phyloP scores from a whole-genome alignment of 192 early-diverging fungal genomes.

The Backusella sp. region DNA sequence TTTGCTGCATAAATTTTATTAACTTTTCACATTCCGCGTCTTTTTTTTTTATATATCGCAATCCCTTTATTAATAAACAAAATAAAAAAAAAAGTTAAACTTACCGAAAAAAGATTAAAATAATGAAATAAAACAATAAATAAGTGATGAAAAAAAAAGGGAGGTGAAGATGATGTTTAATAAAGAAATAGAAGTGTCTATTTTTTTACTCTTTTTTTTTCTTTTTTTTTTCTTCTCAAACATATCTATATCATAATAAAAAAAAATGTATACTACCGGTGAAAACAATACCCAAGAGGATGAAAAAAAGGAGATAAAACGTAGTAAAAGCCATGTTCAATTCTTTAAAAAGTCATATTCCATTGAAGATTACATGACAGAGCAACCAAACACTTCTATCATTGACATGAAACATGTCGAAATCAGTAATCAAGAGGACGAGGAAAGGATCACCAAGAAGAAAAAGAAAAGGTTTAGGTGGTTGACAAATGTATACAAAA shows the following conservation, averaged over 20 bases:
- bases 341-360: neutral
- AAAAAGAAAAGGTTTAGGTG: neutral
- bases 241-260: neutral
- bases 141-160: neutral
- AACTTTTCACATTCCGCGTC: neutral
- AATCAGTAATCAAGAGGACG: neutral
- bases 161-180: neutral
- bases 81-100: neutral
- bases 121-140: neutral
- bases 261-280: neutral
- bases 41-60: neutral
- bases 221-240: neutral
- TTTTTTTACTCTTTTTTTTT: neutral
- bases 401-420: neutral
- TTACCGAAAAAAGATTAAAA: neutral
- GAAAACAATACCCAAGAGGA: neutral
- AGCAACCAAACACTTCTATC: neutral
- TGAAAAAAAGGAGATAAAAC: neutral
- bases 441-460: neutral
- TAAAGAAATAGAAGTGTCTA: neutral
- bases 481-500: neutral
- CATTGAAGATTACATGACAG: neutral
- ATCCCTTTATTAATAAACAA: constrained; percentile 5
- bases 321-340: neutral
- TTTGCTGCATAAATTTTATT: neutral